Conservation (phyloP, 768 basidiomycete genomes). For the Rhodotorula kratochvilovae region DNA sequence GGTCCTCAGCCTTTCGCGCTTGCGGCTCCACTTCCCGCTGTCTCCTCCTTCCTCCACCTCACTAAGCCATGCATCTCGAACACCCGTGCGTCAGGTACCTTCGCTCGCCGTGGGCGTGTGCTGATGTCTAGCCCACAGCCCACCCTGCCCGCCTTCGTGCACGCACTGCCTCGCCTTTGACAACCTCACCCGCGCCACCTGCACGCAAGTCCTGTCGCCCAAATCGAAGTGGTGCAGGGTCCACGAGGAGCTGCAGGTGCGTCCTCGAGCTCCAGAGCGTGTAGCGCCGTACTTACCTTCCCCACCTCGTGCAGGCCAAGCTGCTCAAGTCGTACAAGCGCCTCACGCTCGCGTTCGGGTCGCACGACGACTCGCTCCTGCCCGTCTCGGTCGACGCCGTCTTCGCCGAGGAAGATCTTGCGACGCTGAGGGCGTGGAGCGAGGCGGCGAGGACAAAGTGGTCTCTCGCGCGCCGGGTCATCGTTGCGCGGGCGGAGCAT, state of each 20-base stretch:
- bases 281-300: background rate
- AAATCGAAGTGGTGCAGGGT: conserved; percentile 31
- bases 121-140: too few species aligned
- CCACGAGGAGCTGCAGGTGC: conserved; percentile 37
- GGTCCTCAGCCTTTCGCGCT: too few species aligned
- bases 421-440: conserved; percentile 14
- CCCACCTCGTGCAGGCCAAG: conserved; percentile 15
- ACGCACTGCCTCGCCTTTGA: conserved; percentile 37
- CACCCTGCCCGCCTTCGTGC: conserved; percentile 32
- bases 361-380: conserved; percentile 13
- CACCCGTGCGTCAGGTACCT: conserved; percentile 24
- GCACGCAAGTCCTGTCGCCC: background rate
- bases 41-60: background rate
- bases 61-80: conserved; percentile 5
- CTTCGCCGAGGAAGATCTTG: background rate
- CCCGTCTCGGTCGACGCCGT: conserved; percentile 4
- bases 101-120: too few species aligned
- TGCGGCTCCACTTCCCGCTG: too few species aligned
- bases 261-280: background rate
- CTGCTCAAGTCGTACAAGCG: conserved; percentile 40
- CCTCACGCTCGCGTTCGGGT: conserved; percentile 26
- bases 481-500: conserved; percentile 31
- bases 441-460: conserved; percentile 17
- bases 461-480: conserved; percentile 19
- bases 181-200: conserved; percentile 8